Evolutionary conservation across 345 rosid genomes (phyloP).

Genomic region (Populus alba): DNA sequence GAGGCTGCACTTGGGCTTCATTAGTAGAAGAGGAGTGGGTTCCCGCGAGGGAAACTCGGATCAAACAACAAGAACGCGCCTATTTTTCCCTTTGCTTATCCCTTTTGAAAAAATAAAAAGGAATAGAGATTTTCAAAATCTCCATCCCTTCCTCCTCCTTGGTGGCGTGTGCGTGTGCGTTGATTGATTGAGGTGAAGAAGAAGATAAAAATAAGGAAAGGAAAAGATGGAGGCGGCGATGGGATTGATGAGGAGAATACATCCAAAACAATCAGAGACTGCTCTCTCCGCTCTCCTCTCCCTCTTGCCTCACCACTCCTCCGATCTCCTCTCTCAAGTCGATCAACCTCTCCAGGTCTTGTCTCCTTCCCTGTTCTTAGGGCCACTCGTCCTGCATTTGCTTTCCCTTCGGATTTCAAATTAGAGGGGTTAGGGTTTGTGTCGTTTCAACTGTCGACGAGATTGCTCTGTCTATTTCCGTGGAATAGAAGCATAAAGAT

Average conservation of each 20-base stretch:
- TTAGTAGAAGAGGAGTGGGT: background rate
- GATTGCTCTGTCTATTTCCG: too few species aligned
- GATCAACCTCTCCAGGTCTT: constrained; percentile 91
- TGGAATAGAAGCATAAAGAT: too few species aligned
- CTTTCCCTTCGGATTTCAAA: background rate
- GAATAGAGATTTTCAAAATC: background rate
- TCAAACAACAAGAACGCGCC: constrained; percentile 21
- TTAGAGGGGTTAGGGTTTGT: background rate
- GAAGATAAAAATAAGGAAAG: background rate
- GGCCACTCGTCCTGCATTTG: background rate
- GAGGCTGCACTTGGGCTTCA: background rate
- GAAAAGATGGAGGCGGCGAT: constrained; percentile 77
- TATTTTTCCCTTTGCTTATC: background rate
- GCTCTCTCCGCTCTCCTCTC: constrained; percentile 91
- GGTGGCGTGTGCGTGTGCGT: background rate
- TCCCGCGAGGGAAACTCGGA: constrained; percentile 41
- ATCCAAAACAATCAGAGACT: constrained; percentile 82
- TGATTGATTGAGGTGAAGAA: background rate
- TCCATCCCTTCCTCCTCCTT: background rate
- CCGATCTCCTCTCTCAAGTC: constrained; percentile 98
- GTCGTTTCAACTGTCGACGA: too few species aligned
- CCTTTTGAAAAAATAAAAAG: background rate
- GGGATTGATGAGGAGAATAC: constrained; percentile 91
- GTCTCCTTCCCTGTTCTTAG: background rate
- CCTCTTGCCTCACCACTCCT: constrained; percentile 84